Evolutionary conservation across 23 red algal genomes (phyloP).

Genomic region (Gracilaria vermiculophylla): DNA sequence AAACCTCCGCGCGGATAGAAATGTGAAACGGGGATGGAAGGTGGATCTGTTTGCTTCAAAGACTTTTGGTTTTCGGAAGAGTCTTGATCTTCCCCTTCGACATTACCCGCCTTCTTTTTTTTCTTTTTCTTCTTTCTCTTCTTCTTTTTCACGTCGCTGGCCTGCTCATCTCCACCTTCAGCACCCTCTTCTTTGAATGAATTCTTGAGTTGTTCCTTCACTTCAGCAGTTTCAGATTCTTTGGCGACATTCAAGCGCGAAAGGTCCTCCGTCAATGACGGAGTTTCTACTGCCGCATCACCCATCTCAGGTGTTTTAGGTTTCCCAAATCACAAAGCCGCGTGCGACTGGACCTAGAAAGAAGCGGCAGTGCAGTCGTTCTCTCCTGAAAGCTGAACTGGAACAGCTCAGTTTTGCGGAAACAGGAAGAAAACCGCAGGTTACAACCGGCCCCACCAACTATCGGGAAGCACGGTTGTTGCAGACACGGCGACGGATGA

Average conservation of each 20-base stretch:
- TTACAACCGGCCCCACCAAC: no score
- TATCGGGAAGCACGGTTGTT: no score
- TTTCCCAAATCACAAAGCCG: neutral
- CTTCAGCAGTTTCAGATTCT: neutral
- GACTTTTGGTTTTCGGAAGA: neutral
- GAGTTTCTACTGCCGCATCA: constrained; percentile 33
- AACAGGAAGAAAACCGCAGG: no score
- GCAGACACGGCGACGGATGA: no score
- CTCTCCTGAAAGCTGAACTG: no score
- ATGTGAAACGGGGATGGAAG: constrained; percentile 63
- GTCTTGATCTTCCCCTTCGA: neutral
- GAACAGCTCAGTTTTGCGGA: no score
- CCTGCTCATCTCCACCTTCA: constrained; percentile 7
- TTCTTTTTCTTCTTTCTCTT: constrained; percentile 80
- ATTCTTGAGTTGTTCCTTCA: neutral
- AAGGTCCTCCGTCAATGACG: constrained; percentile 19
- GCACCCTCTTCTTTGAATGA: neutral
- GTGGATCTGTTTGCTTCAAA: constrained; percentile 75
- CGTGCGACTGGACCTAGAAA: no score
- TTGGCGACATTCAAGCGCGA: neutral
- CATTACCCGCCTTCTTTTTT: constrained; percentile 56
- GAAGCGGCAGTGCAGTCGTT: no score
- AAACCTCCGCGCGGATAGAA: constrained; percentile 73
- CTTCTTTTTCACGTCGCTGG: constrained; percentile 41
- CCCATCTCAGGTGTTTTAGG: neutral